Conservation (phyloP, 2,329 filamentous ascomycete genomes). For the Beauveria brongniartii region DNA sequence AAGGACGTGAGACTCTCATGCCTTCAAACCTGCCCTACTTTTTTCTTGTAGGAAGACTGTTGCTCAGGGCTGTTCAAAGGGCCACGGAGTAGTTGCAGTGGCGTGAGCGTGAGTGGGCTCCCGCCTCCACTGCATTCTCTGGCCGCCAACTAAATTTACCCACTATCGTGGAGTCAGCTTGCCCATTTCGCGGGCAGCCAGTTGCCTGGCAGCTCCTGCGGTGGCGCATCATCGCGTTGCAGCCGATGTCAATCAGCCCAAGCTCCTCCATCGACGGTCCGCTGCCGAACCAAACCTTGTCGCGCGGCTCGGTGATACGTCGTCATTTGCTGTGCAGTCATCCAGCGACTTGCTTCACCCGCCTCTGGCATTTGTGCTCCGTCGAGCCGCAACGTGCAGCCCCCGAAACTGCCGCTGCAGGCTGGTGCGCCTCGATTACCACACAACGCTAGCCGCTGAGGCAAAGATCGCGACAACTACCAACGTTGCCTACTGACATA, state of each 20-base stretch:
- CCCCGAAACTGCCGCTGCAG: neutral
- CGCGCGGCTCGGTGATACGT: neutral
- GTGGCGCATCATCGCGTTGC: constrained; percentile 4
- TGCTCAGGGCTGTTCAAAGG: too few relatives aligned
- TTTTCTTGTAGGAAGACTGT: too few relatives aligned
- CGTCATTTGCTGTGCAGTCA: neutral
- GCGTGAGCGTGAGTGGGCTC: too few relatives aligned
- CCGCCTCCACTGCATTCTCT: too few relatives aligned
- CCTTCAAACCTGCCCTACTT: too few relatives aligned
- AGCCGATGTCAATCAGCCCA: neutral
- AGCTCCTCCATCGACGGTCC: constrained; percentile 1
- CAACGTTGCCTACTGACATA: neutral
- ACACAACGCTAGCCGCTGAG: neutral
- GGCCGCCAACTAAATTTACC: neutral
- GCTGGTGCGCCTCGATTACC: neutral
- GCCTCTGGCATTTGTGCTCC: neutral
- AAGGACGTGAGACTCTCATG: too few relatives aligned
- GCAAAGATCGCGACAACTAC: neutral
- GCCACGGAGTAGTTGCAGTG: too few relatives aligned
- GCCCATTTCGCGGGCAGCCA: neutral
- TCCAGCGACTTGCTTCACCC: neutral
- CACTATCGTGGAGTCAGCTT: neutral
- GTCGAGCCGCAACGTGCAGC: neutral
- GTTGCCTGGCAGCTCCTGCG: neutral
- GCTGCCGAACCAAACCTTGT: neutral